phyloP scores from a whole-genome alignment of 176 grass and related monocot species.

The Zea luxurians region DNA sequence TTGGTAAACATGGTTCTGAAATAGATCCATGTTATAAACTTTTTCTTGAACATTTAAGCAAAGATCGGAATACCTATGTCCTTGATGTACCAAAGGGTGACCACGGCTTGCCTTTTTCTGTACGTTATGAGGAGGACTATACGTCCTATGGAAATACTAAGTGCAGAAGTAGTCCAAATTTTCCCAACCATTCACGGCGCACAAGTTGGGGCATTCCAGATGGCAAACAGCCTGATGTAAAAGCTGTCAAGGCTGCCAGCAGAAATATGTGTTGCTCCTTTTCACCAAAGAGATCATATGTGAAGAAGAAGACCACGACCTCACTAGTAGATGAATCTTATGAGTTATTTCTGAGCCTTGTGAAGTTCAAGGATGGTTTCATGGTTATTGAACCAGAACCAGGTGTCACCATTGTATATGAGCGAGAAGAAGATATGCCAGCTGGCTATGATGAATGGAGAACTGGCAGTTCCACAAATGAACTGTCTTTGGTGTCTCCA shows the following conservation, averaged over 20 bases:
- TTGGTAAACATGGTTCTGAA: constrained; percentile 4
- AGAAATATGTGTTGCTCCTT: constrained; percentile 10
- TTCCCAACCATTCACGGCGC: neutral
- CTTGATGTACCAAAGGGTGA: constrained; percentile 32
- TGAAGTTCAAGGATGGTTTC: constrained; percentile 51
- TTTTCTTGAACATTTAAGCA: constrained; percentile 48
- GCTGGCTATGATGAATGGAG: constrained; percentile 25
- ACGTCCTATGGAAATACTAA: neutral
- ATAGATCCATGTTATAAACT: constrained; percentile 50
- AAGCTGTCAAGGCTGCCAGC: constrained; percentile 20
- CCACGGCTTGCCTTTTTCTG: constrained; percentile 40
- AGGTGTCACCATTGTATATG: constrained; percentile 45
- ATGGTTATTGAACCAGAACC: constrained; percentile 55
- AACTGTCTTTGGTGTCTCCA: neutral
- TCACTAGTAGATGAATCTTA: constrained; percentile 44
- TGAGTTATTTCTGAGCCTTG: constrained; percentile 42
- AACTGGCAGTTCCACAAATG: neutral
- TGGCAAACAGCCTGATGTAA: neutral
- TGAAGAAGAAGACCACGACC: neutral
- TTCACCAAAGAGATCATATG: constrained; percentile 14
- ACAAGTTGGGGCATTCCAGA: neutral
- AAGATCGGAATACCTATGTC: constrained; percentile 34
- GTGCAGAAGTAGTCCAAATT: neutral
- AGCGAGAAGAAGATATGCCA: constrained; percentile 27
- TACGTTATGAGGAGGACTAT: constrained; percentile 46